phyloP scores from a whole-genome alignment of 352 stramenopile genomes.

The Phytopythium litorale region DNA sequence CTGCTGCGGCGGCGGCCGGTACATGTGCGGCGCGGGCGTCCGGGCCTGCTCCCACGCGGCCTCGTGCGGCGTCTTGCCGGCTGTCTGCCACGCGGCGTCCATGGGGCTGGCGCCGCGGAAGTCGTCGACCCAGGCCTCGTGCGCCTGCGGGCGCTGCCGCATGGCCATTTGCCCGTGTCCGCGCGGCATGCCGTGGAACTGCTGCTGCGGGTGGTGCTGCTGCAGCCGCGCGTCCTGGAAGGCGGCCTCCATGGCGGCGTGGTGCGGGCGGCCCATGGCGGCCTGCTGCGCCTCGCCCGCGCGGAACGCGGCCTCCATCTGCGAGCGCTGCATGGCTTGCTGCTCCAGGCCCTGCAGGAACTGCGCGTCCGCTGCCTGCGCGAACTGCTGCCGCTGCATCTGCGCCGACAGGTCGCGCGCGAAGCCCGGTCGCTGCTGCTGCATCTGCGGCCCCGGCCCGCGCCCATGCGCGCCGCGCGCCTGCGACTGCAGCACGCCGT shows the following conservation, averaged over 20 bases:
- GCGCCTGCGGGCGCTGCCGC: slow-evolving; percentile 20
- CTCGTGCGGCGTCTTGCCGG: slow-evolving; percentile 57
- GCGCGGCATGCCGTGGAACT: slow-evolving; percentile 15
- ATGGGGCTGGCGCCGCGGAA: slow-evolving; percentile 51
- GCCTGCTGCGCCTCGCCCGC: slow-evolving; percentile 28
- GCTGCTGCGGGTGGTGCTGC: slow-evolving; percentile 26
- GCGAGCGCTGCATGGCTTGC: slow-evolving; percentile 52
- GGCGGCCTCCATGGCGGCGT: slow-evolving; percentile 57
- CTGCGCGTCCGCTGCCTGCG: slow-evolving; percentile 40
- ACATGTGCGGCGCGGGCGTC: slow-evolving; percentile 29
- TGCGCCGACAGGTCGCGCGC: slow-evolving; percentile 59
- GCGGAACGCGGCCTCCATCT: slow-evolving; percentile 68
- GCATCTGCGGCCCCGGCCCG: slow-evolving; percentile 17
- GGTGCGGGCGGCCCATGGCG: slow-evolving; percentile 44
- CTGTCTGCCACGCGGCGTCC: slow-evolving; percentile 58
- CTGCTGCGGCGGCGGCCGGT: slow-evolving; percentile 32
- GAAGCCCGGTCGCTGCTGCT: slow-evolving; percentile 10
- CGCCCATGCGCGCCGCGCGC: slow-evolving; percentile 24
- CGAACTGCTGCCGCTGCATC: slow-evolving; percentile 69
- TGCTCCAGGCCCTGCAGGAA: slow-evolving; percentile 63
- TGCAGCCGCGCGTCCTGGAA: slow-evolving; percentile 45
- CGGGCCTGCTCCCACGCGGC: slow-evolving; percentile 63
- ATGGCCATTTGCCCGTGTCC: slow-evolving; percentile 21
- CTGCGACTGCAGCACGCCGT: slow-evolving; percentile 71
- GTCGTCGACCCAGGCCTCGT: slow-evolving; percentile 66